These are phyloP conservation scores for Metschnikowia matae DNA, from an alignment of 805 yeast species.

Conservation along the genomic window DNA sequence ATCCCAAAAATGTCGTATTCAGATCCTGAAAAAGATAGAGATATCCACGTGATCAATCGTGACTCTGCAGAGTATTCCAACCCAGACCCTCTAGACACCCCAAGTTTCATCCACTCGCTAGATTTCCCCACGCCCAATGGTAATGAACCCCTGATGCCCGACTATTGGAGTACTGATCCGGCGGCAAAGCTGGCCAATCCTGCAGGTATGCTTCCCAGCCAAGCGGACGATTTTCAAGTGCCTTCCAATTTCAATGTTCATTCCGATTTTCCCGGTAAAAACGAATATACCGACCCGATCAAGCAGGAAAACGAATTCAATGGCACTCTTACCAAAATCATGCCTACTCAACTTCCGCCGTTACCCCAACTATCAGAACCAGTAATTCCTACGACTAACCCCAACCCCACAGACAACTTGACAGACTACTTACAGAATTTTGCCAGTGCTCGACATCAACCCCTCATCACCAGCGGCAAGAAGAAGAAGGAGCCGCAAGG, in stretches of 20 bases:
- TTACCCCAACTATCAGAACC: constrained; percentile 18
- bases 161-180: constrained; percentile 4
- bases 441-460: constrained; percentile 10
- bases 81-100: constrained; percentile 15
- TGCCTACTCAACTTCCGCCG: constrained; percentile 12
- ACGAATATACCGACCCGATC: neutral
- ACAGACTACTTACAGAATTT: constrained; percentile 11
- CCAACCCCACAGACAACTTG: constrained; percentile 6
- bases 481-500: constrained; percentile 30
- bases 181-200: neutral
- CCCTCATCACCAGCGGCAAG: constrained; percentile 15
- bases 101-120: constrained; percentile 16
- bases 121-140: constrained; percentile 15
- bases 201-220: neutral
- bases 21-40: constrained; percentile 13
- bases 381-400: constrained; percentile 10
- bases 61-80: constrained; percentile 9
- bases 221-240: neutral
- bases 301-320: constrained; percentile 1
- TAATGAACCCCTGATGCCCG: constrained; percentile 1
- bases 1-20: constrained; percentile 8
- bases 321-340: constrained; percentile 13
- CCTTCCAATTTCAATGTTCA: neutral
- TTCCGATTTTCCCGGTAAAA: constrained; percentile 6
- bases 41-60: constrained; percentile 16